These are phyloP conservation scores for Viridothelium virens DNA, from an alignment of 495 filamentous ascomycete species.

Conservation along the genomic window DNA sequence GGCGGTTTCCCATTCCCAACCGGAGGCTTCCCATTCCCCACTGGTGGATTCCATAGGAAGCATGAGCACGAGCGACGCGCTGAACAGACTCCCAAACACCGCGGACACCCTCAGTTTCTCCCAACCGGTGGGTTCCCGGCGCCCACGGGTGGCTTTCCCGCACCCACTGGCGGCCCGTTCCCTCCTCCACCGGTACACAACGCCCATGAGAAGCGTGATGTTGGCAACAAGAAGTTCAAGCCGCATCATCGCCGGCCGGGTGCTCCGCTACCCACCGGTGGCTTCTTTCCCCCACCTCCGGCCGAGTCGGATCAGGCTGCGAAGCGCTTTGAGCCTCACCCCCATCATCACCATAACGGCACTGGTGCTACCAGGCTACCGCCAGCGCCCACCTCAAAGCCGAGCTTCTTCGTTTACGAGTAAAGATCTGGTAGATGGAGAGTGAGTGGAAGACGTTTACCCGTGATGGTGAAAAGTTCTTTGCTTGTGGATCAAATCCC, in stretches of 20 bases:
- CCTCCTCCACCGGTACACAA: too few relatives aligned
- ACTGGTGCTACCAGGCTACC: background rate
- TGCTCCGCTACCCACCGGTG: background rate
- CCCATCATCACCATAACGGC: constrained; percentile 1
- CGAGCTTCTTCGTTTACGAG: constrained; percentile 6
- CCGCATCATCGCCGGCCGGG: background rate
- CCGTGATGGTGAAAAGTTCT: background rate
- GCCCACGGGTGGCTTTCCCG: too few relatives aligned
- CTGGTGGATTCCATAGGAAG: background rate
- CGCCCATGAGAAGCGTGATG: too few relatives aligned
- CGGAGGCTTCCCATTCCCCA: background rate
- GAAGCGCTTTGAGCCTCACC: background rate
- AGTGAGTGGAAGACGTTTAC: background rate
- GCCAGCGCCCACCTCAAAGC: background rate
- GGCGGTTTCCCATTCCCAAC: constrained; percentile 2
- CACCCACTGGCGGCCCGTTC: too few relatives aligned
- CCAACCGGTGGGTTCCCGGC: background rate
- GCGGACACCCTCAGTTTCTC: background rate
- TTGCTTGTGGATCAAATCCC: background rate
- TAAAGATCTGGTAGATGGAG: background rate
- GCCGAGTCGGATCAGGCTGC: background rate
- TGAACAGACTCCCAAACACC: background rate
- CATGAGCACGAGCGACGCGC: background rate
- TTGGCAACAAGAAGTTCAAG: background rate
- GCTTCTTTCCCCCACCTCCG: background rate